Conservation (phyloP, 768 basidiomycete genomes). For the Phaeolepiota aurea region DNA sequence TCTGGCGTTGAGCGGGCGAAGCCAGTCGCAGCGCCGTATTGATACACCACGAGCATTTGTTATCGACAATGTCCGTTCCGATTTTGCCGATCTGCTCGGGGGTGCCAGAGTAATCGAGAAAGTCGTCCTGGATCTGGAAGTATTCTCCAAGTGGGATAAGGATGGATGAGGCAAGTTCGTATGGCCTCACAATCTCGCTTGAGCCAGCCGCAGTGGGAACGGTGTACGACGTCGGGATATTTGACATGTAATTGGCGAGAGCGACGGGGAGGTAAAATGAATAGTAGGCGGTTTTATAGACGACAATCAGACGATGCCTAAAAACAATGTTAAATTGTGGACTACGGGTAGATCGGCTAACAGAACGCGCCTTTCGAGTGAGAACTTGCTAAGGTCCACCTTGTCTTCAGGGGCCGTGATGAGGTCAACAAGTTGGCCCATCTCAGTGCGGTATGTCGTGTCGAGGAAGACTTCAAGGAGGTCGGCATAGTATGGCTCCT, state of each 20-base stretch:
- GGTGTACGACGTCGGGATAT: constrained; percentile 45
- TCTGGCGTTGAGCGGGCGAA: constrained; percentile 42
- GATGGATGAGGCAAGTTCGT: constrained; percentile 70
- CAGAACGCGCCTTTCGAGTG: constrained; percentile 60
- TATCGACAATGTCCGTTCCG: constrained; percentile 96
- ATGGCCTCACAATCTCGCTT: constrained; percentile 40
- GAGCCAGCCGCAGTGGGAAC: constrained; percentile 12
- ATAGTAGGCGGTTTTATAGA: constrained; percentile 97
- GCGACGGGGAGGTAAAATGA: constrained; percentile 99
- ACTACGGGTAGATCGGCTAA: not conserved
- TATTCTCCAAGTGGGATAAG: constrained; percentile 93
- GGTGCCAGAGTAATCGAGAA: constrained; percentile 84
- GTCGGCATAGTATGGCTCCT: constrained; percentile 77
- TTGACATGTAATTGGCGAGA: constrained; percentile 77
- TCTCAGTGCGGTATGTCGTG: constrained; percentile 84
- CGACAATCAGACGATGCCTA: constrained; percentile 87
- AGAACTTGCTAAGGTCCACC: constrained; percentile 85
- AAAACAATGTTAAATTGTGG: not conserved
- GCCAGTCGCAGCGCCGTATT: constrained; percentile 71
- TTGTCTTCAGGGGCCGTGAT: constrained; percentile 90
- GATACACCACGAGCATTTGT: constrained; percentile 97
- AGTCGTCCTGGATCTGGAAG: constrained; percentile 98
- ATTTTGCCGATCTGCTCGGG: constrained; percentile 94
- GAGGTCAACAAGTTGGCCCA: constrained; percentile 93
- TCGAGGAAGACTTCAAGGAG: constrained; percentile 91